Conservation (phyloP, 1,139 yeast genomes). For the Pichia sorboxylosa region DNA sequence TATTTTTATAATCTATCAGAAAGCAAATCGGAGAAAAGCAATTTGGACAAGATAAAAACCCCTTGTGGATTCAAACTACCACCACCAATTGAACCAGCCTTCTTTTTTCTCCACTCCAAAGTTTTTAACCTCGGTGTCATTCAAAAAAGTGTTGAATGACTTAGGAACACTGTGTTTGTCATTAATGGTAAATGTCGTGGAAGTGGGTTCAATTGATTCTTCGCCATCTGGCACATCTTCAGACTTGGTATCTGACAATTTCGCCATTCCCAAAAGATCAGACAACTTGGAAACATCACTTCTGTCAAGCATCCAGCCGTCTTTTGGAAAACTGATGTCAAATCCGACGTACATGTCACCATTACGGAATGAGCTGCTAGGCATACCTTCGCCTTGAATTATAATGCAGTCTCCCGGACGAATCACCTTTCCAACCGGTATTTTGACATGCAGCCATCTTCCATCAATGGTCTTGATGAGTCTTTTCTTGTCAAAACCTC, state of each 20-base stretch:
- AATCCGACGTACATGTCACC: conserved; percentile 72
- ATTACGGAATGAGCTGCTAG: conserved; percentile 28
- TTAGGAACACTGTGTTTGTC: conserved; percentile 17
- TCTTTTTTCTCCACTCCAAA: conserved; percentile 14
- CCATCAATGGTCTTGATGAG: conserved; percentile 75
- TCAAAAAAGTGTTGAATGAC: conserved; percentile 20
- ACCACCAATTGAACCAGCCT: conserved; percentile 18
- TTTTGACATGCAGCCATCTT: conserved; percentile 50
- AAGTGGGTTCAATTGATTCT: conserved; percentile 20
- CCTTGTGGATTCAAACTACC: too few relatives aligned
- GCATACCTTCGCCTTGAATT: conserved; percentile 81
- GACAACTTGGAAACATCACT: conserved; percentile 43
- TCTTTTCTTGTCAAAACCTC: conserved; percentile 58
- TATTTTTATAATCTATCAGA: not conserved
- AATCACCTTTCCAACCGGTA: conserved; percentile 67
- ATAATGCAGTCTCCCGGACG: conserved; percentile 66
- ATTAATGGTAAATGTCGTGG: conserved; percentile 18
- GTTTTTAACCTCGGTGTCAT: conserved; percentile 16
- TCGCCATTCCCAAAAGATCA: conserved; percentile 40
- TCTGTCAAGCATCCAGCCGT: conserved; percentile 66
- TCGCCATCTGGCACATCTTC: conserved; percentile 20
- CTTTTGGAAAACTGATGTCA: conserved; percentile 72
- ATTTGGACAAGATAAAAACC: too few relatives aligned
- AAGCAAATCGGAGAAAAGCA: not conserved
- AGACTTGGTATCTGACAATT: conserved; percentile 11